Percentiles rank a stretch among this genome's conserved stretches.
These are phyloP conservation scores for Fusarium staphyleae DNA, from an alignment of 2,329 filamentous ascomycete species.

Conservation along the genomic window DNA sequence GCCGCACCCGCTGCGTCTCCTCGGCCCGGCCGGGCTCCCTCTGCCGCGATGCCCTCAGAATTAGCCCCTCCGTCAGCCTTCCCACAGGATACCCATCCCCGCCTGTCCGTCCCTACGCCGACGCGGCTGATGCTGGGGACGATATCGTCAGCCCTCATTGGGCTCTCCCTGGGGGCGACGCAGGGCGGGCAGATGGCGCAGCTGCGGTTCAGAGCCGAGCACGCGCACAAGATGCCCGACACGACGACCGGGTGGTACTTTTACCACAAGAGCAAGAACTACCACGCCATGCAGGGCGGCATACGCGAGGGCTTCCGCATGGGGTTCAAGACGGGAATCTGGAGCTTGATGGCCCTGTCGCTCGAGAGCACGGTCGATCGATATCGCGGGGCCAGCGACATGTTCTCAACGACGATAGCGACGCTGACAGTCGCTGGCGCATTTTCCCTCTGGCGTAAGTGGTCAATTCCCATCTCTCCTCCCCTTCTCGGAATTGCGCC, in stretches of 20 bases:
- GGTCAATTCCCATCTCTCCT: background rate
- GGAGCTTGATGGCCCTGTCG: constrained; percentile 78
- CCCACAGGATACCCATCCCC: constrained; percentile 47
- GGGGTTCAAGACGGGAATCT: constrained; percentile 72
- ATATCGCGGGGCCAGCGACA: constrained; percentile 73
- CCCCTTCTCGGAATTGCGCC: constrained; percentile 8
- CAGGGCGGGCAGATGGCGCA: constrained; percentile 77
- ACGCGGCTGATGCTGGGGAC: constrained; percentile 72
- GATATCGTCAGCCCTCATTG: constrained; percentile 69
- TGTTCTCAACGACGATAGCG: constrained; percentile 81
- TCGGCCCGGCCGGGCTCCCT: constrained; percentile 26
- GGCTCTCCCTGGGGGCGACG: constrained; percentile 72
- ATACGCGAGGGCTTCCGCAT: constrained; percentile 80
- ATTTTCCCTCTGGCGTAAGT: constrained; percentile 86
- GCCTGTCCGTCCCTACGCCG: constrained; percentile 68
- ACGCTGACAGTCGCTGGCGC: constrained; percentile 83
- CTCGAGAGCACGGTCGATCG: constrained; percentile 88
- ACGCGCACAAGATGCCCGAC: constrained; percentile 89
- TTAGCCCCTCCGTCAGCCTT: constrained; percentile 29
- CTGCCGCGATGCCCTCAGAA: constrained; percentile 26
- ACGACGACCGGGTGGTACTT: constrained; percentile 91
- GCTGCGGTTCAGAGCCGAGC: constrained; percentile 90
- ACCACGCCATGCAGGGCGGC: constrained; percentile 80
- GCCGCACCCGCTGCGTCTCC: constrained; percentile 17
- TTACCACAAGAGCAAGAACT: constrained; percentile 99